Conservation (phyloP, 2,329 filamentous ascomycete species). For the Microdochium paspali region DNA sequence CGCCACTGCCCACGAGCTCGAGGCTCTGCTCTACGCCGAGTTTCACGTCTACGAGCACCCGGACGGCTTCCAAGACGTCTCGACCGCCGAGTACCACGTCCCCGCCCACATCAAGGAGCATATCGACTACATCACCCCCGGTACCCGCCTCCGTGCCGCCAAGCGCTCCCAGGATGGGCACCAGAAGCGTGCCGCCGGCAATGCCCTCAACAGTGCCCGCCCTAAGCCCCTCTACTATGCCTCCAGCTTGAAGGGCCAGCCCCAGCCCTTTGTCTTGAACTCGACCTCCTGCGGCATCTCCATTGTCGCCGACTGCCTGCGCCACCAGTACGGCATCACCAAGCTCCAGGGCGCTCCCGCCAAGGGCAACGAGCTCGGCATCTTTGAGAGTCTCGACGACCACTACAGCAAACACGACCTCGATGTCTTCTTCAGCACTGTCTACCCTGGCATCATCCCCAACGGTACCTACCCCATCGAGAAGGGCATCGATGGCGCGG, state of each 20-base stretch:
- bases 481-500: conserved; percentile 24
- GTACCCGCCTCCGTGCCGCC: conserved; percentile 31
- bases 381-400: conserved; percentile 29
- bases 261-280: conserved; percentile 3
- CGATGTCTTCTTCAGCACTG: conserved; percentile 22
- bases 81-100: conserved; percentile 31
- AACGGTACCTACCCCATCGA: conserved; percentile 26
- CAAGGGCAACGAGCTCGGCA: conserved; percentile 27
- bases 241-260: background rate
- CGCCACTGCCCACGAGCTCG: conserved; percentile 24
- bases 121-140: conserved; percentile 48
- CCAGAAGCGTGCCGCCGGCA: conserved; percentile 1
- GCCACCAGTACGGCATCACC: conserved; percentile 25
- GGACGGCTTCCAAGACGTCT: conserved; percentile 23
- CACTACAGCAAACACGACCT: conserved; percentile 30
- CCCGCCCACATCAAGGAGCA: conserved; percentile 35
- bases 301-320: conserved; percentile 9
- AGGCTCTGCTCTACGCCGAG: conserved; percentile 26
- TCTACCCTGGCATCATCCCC: conserved; percentile 22
- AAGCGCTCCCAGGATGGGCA: conserved; percentile 14
- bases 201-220: background rate
- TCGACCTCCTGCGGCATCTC: conserved; percentile 12
- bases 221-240: background rate
- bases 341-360: conserved; percentile 15
- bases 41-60: conserved; percentile 30